These are phyloP conservation scores for Aspergillus uvarum DNA, from an alignment of 2,329 filamentous ascomycete genomes.

Conservation along the genomic window DNA sequence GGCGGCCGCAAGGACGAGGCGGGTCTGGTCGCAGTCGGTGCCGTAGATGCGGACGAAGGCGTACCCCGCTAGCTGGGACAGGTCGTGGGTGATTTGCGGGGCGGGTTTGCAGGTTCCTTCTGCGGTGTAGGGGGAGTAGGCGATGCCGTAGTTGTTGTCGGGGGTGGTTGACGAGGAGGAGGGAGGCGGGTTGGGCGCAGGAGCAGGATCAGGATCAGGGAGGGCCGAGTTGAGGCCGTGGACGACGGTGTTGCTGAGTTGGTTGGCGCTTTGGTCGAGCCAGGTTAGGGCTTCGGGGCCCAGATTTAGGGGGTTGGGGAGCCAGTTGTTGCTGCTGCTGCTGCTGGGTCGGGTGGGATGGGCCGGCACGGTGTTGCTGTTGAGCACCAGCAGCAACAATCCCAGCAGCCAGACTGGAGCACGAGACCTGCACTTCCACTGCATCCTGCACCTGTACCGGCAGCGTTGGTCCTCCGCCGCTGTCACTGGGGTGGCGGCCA, in stretches of 20 bases:
- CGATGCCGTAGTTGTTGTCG: slow-evolving; percentile 47
- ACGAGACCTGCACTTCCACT: too few species aligned
- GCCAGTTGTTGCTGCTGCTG: not conserved
- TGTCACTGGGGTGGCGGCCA: too few species aligned
- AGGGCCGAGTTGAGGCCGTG: not conserved
- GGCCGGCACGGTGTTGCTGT: not conserved
- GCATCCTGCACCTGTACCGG: not conserved
- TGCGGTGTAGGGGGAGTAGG: slow-evolving; percentile 59
- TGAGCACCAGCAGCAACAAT: not conserved
- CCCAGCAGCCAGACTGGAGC: too few species aligned
- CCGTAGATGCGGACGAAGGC: slow-evolving; percentile 74
- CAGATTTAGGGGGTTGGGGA: not conserved
- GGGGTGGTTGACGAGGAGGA: slow-evolving; percentile 6
- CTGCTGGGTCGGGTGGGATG: not conserved
- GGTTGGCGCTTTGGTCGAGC: not conserved
- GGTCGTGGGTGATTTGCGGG: slow-evolving; percentile 63
- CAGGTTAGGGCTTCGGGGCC: not conserved
- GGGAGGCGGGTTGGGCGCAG: slow-evolving; percentile 7
- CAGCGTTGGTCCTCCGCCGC: too few species aligned
- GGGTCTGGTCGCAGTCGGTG: slow-evolving; percentile 72
- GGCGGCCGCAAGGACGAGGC: slow-evolving; percentile 62
- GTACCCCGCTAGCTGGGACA: slow-evolving; percentile 59
- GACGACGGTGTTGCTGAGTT: not conserved
- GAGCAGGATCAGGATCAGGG: not conserved
- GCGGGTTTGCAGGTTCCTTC: slow-evolving; percentile 66